Percentiles rank a stretch among this genome's conserved stretches.
Conservation (phyloP, 1,284 basidiomycete genomes). For the Cryptococcus sp. region DNA sequence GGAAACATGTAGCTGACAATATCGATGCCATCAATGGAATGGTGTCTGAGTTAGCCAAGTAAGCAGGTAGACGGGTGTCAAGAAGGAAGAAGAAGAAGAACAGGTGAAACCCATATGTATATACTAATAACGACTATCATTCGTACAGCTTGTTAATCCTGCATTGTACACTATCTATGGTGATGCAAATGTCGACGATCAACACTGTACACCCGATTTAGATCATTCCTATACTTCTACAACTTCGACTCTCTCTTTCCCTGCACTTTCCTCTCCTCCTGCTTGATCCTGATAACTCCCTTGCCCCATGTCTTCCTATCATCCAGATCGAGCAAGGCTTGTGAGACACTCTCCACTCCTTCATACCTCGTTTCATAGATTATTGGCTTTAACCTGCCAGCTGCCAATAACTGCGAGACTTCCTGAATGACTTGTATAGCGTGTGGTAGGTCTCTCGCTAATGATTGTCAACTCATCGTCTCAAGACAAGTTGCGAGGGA, state of each 20-base stretch:
- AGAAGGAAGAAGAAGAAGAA: too few relatives aligned
- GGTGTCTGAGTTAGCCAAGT: not conserved
- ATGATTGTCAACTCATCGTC: not conserved
- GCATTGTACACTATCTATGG: too few relatives aligned
- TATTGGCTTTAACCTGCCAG: conserved; percentile 65
- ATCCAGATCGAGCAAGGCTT: conserved; percentile 54
- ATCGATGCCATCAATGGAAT: not conserved
- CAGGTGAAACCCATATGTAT: too few relatives aligned
- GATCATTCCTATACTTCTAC: too few relatives aligned
- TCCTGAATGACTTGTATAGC: conserved; percentile 68
- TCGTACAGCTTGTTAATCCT: too few relatives aligned
- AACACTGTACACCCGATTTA: too few relatives aligned
- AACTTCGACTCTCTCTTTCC: not conserved
- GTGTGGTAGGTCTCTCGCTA: conserved; percentile 65
- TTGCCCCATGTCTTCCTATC: conserved; percentile 90
- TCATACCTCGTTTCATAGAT: conserved; percentile 67
- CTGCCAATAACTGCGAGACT: conserved; percentile 66
- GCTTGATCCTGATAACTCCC: conserved; percentile 64
- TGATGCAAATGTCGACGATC: too few relatives aligned
- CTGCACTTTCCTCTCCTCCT: conserved; percentile 33
- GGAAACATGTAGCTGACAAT: not conserved
- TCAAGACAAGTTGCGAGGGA: not conserved
- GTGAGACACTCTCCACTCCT: conserved; percentile 65
- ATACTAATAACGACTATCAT: too few relatives aligned
- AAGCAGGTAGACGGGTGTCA: too few relatives aligned